Evolutionary conservation across 495 filamentous ascomycete genomes (phyloP).

Genomic region (Thermochaetoides thermophila): DNA sequence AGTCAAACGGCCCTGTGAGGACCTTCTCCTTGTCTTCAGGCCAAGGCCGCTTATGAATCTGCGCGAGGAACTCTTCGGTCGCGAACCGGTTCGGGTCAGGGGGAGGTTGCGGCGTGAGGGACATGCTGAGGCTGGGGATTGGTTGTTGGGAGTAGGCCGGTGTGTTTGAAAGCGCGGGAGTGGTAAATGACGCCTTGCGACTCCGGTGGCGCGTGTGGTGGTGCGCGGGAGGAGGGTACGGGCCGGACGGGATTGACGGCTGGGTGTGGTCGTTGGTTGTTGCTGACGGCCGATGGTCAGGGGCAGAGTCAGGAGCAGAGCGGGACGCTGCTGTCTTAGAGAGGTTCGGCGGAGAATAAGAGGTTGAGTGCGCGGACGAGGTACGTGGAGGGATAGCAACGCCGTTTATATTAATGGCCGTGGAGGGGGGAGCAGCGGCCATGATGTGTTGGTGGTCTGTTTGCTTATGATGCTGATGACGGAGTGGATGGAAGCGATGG

Average conservation of each 20-base stretch:
- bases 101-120: conserved; percentile 18
- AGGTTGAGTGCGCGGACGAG: conserved; percentile 38
- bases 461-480: too few relatives aligned
- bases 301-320: too few relatives aligned
- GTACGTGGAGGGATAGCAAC: conserved; percentile 59
- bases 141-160: too few relatives aligned
- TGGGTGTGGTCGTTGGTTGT: too few relatives aligned
- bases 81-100: conserved; percentile 32
- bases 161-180: too few relatives aligned
- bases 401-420: too few relatives aligned
- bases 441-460: too few relatives aligned
- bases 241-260: too few relatives aligned
- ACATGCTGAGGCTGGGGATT: conserved; percentile 18
- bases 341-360: conserved; percentile 7
- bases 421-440: too few relatives aligned
- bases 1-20: conserved; percentile 74
- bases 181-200: conserved; percentile 16
- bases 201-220: conserved; percentile 19
- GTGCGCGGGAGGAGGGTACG: too few relatives aligned
- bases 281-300: too few relatives aligned
- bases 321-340: conserved; percentile 38
- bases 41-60: conserved; percentile 43
- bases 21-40: conserved; percentile 60
- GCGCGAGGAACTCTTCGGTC: conserved; percentile 27
- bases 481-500: too few relatives aligned